Evolutionary conservation across 2,329 filamentous ascomycete species (phyloP).

Genomic region (Akanthomyces dipterigenus): DNA sequence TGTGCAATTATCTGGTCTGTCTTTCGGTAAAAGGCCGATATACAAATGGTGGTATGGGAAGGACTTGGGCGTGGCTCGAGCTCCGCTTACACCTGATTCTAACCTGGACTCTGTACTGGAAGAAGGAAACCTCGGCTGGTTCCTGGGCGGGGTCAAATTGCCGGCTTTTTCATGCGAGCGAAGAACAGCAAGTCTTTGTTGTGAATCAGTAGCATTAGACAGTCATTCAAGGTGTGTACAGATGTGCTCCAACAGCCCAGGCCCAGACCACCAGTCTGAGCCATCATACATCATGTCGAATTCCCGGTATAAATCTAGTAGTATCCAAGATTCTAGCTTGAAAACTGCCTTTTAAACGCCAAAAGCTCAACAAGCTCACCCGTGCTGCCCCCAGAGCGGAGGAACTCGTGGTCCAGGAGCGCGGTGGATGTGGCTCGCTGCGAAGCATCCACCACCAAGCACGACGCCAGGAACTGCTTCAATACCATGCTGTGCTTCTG

Average conservation of each 20-base stretch:
- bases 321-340: background rate
- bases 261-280: no score
- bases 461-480: constrained; percentile 93
- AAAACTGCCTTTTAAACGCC: constrained; percentile 61
- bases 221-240: no score
- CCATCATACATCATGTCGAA: background rate
- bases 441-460: constrained; percentile 93
- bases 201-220: no score
- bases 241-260: no score
- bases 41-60: background rate
- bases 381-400: constrained; percentile 85
- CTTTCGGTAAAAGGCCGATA: background rate
- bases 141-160: background rate
- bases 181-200: background rate
- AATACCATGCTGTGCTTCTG: constrained; percentile 96
- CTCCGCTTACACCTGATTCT: background rate
- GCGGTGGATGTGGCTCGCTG: constrained; percentile 87
- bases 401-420: constrained; percentile 83
- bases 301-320: no score
- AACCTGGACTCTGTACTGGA: background rate
- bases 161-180: background rate
- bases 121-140: no score
- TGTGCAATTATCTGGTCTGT: background rate
- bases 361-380: constrained; percentile 79
- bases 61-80: background rate